A percentile compares a stretch with the other conserved stretches of the same genome.
These are phyloP conservation scores for Clavispora vitiphila DNA, from an alignment of 805 yeast species.

Conservation along the genomic window DNA sequence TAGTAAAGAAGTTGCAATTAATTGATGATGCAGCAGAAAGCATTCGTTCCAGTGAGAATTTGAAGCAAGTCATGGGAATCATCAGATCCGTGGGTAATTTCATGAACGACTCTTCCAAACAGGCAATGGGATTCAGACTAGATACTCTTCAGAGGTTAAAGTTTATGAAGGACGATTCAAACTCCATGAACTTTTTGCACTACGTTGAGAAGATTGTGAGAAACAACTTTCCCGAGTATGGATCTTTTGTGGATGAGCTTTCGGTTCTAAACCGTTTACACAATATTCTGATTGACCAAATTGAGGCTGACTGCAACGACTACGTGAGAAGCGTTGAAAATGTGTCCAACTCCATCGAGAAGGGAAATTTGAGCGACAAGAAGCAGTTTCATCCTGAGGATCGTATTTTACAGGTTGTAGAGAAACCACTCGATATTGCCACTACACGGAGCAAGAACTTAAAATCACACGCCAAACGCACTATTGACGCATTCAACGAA, in stretches of 20 bases:
- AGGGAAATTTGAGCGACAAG: constrained; percentile 83
- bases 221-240: constrained; percentile 73
- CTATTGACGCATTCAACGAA: constrained; percentile 60
- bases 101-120: constrained; percentile 91
- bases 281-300: constrained; percentile 76
- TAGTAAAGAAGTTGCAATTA: constrained; percentile 48
- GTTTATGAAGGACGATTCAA: constrained; percentile 84
- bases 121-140: constrained; percentile 88
- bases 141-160: constrained; percentile 85
- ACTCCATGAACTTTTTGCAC: constrained; percentile 84
- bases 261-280: constrained; percentile 54
- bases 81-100: constrained; percentile 91
- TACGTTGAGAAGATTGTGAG: constrained; percentile 89
- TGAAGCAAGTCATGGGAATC: constrained; percentile 72
- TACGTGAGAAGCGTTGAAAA: constrained; percentile 59
- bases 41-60: constrained; percentile 58
- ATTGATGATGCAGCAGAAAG: constrained; percentile 72
- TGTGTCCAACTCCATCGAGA: constrained; percentile 66
- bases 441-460: constrained; percentile 62
- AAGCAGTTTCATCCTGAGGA: constrained; percentile 80
- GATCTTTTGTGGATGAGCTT: constrained; percentile 70
- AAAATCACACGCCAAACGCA: constrained; percentile 55
- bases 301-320: constrained; percentile 65
- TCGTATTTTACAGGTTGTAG: constrained; percentile 53
- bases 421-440: constrained; percentile 71